These are phyloP conservation scores for Begonia fuchsioides DNA, from an alignment of 306 rosid genomes.

Conservation along the genomic window DNA sequence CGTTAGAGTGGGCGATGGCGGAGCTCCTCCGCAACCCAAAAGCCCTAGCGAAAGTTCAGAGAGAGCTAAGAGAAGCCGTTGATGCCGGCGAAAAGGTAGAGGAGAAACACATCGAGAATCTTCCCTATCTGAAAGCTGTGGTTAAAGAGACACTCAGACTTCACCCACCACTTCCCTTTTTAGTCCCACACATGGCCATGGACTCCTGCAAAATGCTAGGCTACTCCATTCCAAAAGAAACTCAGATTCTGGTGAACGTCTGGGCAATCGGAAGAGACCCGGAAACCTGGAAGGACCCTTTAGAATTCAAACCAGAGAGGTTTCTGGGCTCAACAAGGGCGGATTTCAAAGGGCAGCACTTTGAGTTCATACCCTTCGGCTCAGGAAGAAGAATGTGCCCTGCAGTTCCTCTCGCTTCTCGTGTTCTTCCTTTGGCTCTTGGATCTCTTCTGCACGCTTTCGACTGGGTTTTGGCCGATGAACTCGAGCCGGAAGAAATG, in stretches of 20 bases:
- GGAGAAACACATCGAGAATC: conserved; percentile 49
- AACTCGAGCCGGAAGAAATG: conserved; percentile 46
- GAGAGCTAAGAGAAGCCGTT: conserved; percentile 41
- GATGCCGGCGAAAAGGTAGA: conserved; percentile 23
- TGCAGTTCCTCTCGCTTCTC: conserved; percentile 61
- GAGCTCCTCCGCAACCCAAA: conserved; percentile 67
- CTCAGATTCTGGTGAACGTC: conserved; percentile 66
- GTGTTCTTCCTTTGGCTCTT: conserved; percentile 62
- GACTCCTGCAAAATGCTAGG: conserved; percentile 38
- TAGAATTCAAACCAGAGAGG: conserved; percentile 65
- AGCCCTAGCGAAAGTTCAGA: conserved; percentile 37
- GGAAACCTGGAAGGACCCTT: conserved; percentile 51
- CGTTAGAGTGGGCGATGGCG: conserved; percentile 84
- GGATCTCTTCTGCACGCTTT: conserved; percentile 53
- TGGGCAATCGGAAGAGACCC: conserved; percentile 95
- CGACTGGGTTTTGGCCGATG: conserved; percentile 56
- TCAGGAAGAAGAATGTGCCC: conserved; percentile 85
- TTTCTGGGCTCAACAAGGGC: conserved; percentile 23
- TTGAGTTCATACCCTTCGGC: conserved; percentile 73
- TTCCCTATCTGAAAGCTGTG: conserved; percentile 62
- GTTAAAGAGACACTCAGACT: conserved; percentile 78
- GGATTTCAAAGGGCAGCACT: conserved; percentile 65
- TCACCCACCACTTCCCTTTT: conserved; percentile 89
- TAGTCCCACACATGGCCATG: conserved; percentile 87
- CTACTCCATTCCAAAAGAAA: conserved; percentile 47